phyloP scores from a whole-genome alignment of 345 rosid genomes.

The Citrus unshiu region DNA sequence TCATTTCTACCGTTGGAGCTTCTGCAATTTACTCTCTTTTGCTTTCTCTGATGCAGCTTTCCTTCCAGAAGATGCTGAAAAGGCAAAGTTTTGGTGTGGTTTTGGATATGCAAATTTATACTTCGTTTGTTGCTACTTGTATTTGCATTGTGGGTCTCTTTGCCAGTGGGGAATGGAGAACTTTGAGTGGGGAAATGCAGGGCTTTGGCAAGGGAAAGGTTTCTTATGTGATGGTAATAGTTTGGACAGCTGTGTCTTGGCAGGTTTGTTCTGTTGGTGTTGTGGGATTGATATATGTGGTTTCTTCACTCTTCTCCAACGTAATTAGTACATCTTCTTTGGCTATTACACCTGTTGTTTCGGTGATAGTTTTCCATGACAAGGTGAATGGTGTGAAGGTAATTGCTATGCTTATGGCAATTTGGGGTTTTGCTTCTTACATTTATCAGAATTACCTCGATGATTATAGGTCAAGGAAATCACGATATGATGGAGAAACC shows the following conservation, averaged over 20 bases:
- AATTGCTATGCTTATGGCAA: constrained; percentile 58
- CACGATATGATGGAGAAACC: constrained; percentile 12
- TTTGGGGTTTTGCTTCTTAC: constrained; percentile 59
- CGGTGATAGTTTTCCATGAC: constrained; percentile 57
- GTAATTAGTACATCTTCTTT: constrained; percentile 60
- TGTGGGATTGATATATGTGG: constrained; percentile 62
- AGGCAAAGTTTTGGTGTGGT: constrained; percentile 51
- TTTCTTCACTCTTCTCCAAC: constrained; percentile 73
- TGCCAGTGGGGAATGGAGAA: constrained; percentile 72
- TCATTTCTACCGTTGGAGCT: constrained; percentile 53
- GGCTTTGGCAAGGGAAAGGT: constrained; percentile 37
- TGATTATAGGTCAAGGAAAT: constrained; percentile 40
- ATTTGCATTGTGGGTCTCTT: constrained; percentile 42
- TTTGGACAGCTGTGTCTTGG: constrained; percentile 59
- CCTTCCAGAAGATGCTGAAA: constrained; percentile 62
- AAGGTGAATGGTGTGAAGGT: constrained; percentile 61
- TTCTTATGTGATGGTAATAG: constrained; percentile 53
- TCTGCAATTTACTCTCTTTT: constrained; percentile 76
- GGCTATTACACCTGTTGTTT: constrained; percentile 56
- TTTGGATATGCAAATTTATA: constrained; percentile 61
- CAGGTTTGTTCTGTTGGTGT: constrained; percentile 69
- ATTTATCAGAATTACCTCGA: constrained; percentile 60
- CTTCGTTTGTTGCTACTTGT: constrained; percentile 44
- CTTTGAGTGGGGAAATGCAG: constrained; percentile 49
- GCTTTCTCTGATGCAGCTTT: constrained; percentile 75